phyloP scores from a whole-genome alignment of 257 asterid genomes.

The Solanum piurae region DNA sequence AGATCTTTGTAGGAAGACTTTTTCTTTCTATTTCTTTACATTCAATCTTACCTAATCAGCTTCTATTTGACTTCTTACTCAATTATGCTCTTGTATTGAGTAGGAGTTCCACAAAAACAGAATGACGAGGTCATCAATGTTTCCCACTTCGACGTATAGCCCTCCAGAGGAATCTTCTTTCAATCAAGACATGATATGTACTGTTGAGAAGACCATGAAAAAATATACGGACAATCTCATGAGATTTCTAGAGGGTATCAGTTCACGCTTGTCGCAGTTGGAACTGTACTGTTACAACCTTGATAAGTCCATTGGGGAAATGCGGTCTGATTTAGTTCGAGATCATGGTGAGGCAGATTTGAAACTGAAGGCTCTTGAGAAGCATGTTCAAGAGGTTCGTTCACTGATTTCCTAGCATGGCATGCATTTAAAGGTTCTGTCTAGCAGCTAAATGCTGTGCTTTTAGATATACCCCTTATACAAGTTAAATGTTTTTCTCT shows the following conservation, averaged over 20 bases:
- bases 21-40: not conserved
- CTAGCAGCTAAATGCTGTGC: not conserved
- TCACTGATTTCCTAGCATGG: not conserved
- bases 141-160: conserved; percentile 44
- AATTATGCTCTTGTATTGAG: conserved; percentile 4
- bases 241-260: conserved; percentile 93
- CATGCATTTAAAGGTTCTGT: not conserved
- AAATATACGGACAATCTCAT: conserved; percentile 74
- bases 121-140: conserved; percentile 56
- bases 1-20: not conserved
- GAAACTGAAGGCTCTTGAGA: conserved; percentile 74
- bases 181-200: conserved; percentile 51
- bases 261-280: conserved; percentile 89
- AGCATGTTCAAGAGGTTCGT: conserved; percentile 84
- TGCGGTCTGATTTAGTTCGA: conserved; percentile 69
- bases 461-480: not conserved
- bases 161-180: conserved; percentile 80
- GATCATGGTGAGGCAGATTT: conserved; percentile 72
- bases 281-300: conserved; percentile 82
- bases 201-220: conserved; percentile 69
- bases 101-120: conserved; percentile 79
- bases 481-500: not conserved
- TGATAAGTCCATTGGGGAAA: conserved; percentile 84
- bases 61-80: not conserved
- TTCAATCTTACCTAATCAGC: not conserved